Evolutionary conservation across 805 yeast genomes (phyloP).

Genomic region (Kodamaea sagamina): DNA sequence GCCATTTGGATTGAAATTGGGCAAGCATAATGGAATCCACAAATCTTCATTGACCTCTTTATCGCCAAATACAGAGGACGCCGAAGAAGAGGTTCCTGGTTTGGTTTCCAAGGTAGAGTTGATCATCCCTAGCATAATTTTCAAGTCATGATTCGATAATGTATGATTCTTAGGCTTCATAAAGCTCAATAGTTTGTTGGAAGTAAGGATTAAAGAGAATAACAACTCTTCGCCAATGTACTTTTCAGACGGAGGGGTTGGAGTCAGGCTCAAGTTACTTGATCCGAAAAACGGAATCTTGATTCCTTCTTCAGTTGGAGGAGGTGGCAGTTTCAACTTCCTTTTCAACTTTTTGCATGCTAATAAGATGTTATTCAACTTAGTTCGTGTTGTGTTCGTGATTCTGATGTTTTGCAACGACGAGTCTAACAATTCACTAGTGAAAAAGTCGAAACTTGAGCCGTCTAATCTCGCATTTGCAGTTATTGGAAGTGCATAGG

Average conservation of each 20-base stretch:
- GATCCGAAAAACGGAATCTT: constrained; percentile 8
- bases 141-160: constrained; percentile 79
- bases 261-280: constrained; percentile 1
- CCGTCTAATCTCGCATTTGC: constrained; percentile 8
- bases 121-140: constrained; percentile 69
- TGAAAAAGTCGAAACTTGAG: constrained; percentile 27
- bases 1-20: constrained; percentile 86
- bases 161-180: constrained; percentile 78
- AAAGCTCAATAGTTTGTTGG: constrained; percentile 65
- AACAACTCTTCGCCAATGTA: constrained; percentile 50
- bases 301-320: constrained; percentile 5
- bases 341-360: constrained; percentile 25
- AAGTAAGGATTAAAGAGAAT: constrained; percentile 72
- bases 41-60: constrained; percentile 58
- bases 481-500: constrained; percentile 30
- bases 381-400: constrained; percentile 55
- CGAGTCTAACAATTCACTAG: constrained; percentile 32
- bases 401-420: constrained; percentile 44
- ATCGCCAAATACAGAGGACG: constrained; percentile 11
- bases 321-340: constrained; percentile 3
- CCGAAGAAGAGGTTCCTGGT: constrained; percentile 11
- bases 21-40: constrained; percentile 93
- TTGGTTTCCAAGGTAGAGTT: constrained; percentile 46
- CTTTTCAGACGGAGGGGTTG: constrained; percentile 12
- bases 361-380: constrained; percentile 57